Evolutionary conservation across 257 asterid species (phyloP).

Genomic region (Capsicum chinense): DNA sequence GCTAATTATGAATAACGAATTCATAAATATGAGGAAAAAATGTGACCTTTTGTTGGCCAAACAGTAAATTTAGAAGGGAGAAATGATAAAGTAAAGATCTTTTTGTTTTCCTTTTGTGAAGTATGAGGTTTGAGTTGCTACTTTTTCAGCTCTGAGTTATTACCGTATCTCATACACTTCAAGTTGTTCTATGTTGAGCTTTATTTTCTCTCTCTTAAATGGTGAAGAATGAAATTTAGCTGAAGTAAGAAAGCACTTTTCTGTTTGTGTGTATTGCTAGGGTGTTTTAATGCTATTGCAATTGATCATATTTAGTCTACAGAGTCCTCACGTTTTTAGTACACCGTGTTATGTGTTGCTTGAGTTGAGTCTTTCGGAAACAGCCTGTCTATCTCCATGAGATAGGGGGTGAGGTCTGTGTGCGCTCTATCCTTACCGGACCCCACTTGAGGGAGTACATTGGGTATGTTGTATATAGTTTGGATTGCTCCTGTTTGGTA

Average conservation of each 20-base stretch:
- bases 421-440: background rate
- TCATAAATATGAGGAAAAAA: background rate
- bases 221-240: background rate
- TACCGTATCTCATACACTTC: background rate
- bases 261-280: background rate
- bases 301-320: background rate
- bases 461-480: background rate
- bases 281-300: background rate
- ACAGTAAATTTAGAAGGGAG: background rate
- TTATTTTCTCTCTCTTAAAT: background rate
- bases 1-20: background rate
- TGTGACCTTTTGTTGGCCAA: background rate
- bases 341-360: background rate
- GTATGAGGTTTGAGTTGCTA: background rate
- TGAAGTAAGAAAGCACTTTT: background rate
- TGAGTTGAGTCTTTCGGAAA: too few species aligned
- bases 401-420: background rate
- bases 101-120: background rate
- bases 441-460: background rate
- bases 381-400: background rate
- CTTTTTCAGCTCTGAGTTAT: background rate
- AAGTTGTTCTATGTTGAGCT: background rate
- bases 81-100: background rate
- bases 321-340: background rate
- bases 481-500: slow-evolving; percentile 14